Evolutionary conservation across 768 basidiomycete genomes (phyloP).

Genomic region (Leccinum imitatum): DNA sequence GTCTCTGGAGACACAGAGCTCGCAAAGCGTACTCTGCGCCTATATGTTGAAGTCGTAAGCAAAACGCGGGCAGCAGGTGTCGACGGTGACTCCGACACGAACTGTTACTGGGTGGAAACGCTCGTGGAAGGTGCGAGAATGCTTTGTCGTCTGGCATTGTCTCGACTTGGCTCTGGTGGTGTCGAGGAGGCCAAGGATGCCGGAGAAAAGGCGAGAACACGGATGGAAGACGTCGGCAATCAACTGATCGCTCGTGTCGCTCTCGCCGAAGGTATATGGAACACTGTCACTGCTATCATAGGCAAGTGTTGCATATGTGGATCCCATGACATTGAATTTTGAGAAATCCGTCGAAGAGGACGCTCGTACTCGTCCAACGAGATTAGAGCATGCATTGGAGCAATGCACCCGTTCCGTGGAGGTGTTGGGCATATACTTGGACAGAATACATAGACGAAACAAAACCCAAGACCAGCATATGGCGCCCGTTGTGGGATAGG

Average conservation of each 20-base stretch:
- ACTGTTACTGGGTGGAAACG: slow-evolving; percentile 73
- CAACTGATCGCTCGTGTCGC: slow-evolving; percentile 58
- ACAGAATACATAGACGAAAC: too few species aligned
- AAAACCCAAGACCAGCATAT: too few species aligned
- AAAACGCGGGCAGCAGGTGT: slow-evolving; percentile 23
- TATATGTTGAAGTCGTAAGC: too few species aligned
- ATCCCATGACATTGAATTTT: background rate
- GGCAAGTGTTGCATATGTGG: too few species aligned
- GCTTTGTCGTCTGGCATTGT: slow-evolving; percentile 56
- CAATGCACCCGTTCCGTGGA: slow-evolving; percentile 51
- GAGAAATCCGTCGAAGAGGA: slow-evolving; percentile 55
- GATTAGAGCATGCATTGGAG: slow-evolving; percentile 55
- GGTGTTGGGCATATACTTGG: slow-evolving; percentile 17
- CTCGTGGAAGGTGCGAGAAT: slow-evolving; percentile 66
- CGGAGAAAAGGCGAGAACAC: slow-evolving; percentile 47
- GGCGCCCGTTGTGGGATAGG: too few species aligned
- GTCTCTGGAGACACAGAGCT: slow-evolving; percentile 58
- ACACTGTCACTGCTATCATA: too few species aligned
- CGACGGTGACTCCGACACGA: slow-evolving; percentile 55
- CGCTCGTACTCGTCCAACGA: slow-evolving; percentile 54
- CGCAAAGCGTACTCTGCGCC: slow-evolving; percentile 40
- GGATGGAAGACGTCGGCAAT: slow-evolving; percentile 48
- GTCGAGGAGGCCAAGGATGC: slow-evolving; percentile 64
- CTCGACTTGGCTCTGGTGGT: slow-evolving; percentile 38
- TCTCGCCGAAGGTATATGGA: slow-evolving; percentile 70